Evolutionary conservation across 176 grass and related monocot species (phyloP), one percentile per base, ranked within the genome.

Genomic region (Phoenix dactylifera): DNA sequence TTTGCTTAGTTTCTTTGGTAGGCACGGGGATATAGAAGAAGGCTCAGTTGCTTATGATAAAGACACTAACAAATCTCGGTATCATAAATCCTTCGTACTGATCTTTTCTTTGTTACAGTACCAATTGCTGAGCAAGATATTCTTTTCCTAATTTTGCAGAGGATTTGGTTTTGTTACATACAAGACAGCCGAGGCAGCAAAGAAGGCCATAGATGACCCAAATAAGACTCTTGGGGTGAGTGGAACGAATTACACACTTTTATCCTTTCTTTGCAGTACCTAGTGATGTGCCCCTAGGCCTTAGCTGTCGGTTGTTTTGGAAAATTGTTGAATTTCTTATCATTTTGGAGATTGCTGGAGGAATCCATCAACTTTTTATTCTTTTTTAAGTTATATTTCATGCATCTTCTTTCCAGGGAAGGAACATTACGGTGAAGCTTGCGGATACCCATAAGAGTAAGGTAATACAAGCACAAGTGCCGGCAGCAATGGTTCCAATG

Each of bases 81-180:
- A 28, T 16, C 5, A 6, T 18, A 26, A 53, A 19, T 26, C 26
- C 9, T 53, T 12, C 1, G 2, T 26, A 54, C 6, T 24, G 14
- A 7, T 26, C 24, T n/a, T 29, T 9, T 3, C 14, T 53, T 29
- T 29, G 22, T 66, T 16, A 4, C 7, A 18, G 12, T 15, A 14
- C 26, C 22, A 28, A 18, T 0, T 16, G 24, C 16, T 18, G 4
- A 53, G 7, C 35, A 44, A 12, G 35, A 53, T 18, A 20, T 28
- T n/a, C 5, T 54, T 18, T 66, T 26, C 3, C 57, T 29, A n/a
- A 5, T 50, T 63, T 49, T 65, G 14, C 24, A 66, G 64, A 66
- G 50, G 64, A 18, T 66, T 66, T 66, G 64, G 63, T 52, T 66
- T 66, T 53, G 64, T 66, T 50, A 66, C 64, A 4, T 66, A 32